Percentiles rank a stretch among this genome's conserved stretches.
These are phyloP conservation scores for Chalciporus piperatus DNA, from an alignment of 768 basidiomycete species.

Conservation along the genomic window DNA sequence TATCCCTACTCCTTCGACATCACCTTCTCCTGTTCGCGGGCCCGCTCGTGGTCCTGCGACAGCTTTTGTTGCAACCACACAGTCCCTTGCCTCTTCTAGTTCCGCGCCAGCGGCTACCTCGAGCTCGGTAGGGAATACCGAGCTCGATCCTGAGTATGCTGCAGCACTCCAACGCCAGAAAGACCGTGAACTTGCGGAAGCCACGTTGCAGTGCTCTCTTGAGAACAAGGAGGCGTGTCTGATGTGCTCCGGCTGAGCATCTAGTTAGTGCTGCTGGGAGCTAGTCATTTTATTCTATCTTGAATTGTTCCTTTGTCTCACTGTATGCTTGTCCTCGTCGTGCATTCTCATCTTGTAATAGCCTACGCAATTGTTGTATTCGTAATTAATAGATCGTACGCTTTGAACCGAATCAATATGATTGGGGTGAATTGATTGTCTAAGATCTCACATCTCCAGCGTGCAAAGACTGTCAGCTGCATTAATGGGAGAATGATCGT, in stretches of 20 bases:
- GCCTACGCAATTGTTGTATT: conserved; percentile 18
- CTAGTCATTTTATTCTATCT: neutral
- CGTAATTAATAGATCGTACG: conserved; percentile 5
- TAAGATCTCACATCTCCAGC: too few species aligned
- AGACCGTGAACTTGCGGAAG: conserved; percentile 76
- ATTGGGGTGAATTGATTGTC: neutral
- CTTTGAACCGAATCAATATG: neutral
- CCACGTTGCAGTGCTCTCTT: conserved; percentile 76
- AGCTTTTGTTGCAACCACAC: conserved; percentile 5
- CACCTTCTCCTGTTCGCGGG: conserved; percentile 25
- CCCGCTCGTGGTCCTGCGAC: conserved; percentile 32
- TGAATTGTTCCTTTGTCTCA: conserved; percentile 1
- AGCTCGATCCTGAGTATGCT: conserved; percentile 67
- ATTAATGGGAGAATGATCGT: neutral
- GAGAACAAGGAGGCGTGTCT: conserved; percentile 94
- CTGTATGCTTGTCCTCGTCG: conserved; percentile 3
- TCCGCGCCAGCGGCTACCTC: conserved; percentile 2
- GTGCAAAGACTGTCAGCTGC: neutral
- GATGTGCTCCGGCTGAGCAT: conserved; percentile 79
- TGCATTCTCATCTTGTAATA: conserved; percentile 12
- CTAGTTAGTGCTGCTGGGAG: neutral
- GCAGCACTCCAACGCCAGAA: conserved; percentile 70
- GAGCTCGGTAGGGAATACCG: conserved; percentile 33
- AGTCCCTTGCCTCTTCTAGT: conserved; percentile 27
- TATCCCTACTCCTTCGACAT: conserved; percentile 25